A percentile compares a stretch with the other conserved stretches of the same genome.
phyloP scores from a whole-genome alignment of 345 rosid genomes.

The Rhodamnia rubescens region DNA sequence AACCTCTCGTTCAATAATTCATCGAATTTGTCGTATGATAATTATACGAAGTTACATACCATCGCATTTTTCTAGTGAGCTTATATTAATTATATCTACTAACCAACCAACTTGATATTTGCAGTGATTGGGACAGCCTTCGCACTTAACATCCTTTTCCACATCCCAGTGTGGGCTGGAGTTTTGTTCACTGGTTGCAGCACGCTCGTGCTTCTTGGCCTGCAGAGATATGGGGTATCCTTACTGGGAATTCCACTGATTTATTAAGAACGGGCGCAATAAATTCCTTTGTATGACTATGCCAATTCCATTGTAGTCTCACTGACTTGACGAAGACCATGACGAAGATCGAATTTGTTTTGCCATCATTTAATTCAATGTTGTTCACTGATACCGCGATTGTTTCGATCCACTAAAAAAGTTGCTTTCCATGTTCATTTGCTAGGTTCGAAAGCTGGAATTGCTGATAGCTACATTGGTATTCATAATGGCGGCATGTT shows the following conservation, averaged over 20 bases:
- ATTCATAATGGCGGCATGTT: slow-evolving; percentile 1
- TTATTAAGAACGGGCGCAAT: background rate
- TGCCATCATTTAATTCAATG: background rate
- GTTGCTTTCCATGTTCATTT: background rate
- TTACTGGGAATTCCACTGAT: background rate
- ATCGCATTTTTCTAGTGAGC: background rate
- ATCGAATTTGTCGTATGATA: background rate
- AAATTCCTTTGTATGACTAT: background rate
- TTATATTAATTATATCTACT: background rate
- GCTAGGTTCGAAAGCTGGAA: slow-evolving; percentile 6
- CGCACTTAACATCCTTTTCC: slow-evolving; percentile 37
- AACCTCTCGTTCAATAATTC: background rate
- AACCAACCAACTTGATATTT: background rate
- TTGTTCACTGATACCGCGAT: background rate
- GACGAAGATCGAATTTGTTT: too few relatives aligned
- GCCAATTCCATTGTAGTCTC: background rate
- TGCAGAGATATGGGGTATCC: slow-evolving; percentile 56
- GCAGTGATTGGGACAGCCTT: slow-evolving; percentile 65
- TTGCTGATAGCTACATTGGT: background rate
- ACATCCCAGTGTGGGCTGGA: slow-evolving; percentile 48
- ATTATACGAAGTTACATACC: background rate
- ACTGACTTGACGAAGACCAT: background rate
- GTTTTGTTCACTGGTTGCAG: slow-evolving; percentile 45
- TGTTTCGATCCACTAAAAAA: background rate
- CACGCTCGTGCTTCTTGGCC: slow-evolving; percentile 52